phyloP scores from a whole-genome alignment of 78 protist species.

The Monosiga brevicollis region DNA sequence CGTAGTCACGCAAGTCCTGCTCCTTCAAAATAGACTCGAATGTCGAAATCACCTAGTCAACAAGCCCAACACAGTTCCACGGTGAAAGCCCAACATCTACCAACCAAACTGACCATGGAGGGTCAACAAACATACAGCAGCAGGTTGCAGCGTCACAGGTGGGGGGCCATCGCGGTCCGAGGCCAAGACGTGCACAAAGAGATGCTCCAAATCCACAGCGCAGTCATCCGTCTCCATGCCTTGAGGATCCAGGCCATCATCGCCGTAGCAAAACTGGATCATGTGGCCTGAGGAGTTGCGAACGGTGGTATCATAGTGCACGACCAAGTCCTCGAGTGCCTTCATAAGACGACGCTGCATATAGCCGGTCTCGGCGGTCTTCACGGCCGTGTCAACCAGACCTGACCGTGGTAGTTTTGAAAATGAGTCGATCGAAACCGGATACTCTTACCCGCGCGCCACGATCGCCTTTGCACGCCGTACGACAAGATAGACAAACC shows the following conservation, averaged over 20 bases:
- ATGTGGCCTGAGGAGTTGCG: conserved; percentile 87
- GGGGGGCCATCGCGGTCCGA: too few relatives aligned
- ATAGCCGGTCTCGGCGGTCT: conserved; percentile 98
- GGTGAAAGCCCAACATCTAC: too few relatives aligned
- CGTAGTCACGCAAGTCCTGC: too few relatives aligned
- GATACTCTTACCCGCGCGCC: background rate
- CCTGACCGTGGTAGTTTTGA: conserved; percentile 24
- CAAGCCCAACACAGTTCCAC: too few relatives aligned
- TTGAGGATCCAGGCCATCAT: conserved; percentile 90
- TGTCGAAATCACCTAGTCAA: too few relatives aligned
- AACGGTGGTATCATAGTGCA: conserved; percentile 89
- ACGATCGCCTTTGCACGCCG: too few relatives aligned
- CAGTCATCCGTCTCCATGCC: conserved; percentile 62
- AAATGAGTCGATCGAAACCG: background rate
- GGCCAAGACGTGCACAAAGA: too few relatives aligned
- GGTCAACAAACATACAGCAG: too few relatives aligned
- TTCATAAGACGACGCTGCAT: conserved; percentile 90
- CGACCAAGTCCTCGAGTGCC: conserved; percentile 89
- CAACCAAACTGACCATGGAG: too few relatives aligned
- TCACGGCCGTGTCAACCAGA: conserved; percentile 97
- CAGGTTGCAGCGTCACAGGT: too few relatives aligned
- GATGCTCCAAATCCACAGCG: conserved; percentile 34
- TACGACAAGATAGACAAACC: conserved; percentile 45
- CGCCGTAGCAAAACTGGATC: conserved; percentile 92
- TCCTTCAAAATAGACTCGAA: too few relatives aligned